These are phyloP conservation scores for Arthrobotrys entomopaga DNA, from an alignment of 2,329 filamentous ascomycete species.

Conservation along the genomic window DNA sequence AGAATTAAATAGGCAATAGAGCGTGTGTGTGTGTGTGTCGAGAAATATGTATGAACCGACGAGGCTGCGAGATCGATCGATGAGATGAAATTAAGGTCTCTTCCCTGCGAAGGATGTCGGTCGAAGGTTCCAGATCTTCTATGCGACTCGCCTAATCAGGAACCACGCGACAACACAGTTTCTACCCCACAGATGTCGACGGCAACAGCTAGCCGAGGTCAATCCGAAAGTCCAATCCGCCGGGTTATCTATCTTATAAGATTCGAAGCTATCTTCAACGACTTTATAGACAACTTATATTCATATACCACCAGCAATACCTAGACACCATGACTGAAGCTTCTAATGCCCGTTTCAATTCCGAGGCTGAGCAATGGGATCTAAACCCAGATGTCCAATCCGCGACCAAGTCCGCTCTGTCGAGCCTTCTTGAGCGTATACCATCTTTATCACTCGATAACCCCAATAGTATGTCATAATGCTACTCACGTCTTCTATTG, in stretches of 20 bases:
- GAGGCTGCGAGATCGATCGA: too few relatives aligned
- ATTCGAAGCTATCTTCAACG: too few relatives aligned
- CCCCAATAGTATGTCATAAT: constrained; percentile 24
- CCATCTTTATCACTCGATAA: constrained; percentile 35
- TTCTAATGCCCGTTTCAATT: constrained; percentile 67
- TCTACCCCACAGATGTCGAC: constrained; percentile 20
- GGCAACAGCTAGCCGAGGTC: too few relatives aligned
- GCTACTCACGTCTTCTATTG: background rate
- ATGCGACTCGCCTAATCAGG: constrained; percentile 11
- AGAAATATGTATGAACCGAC: too few relatives aligned
- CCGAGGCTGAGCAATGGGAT: constrained; percentile 69
- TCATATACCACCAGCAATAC: too few relatives aligned
- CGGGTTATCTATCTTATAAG: too few relatives aligned
- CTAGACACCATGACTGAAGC: constrained; percentile 39
- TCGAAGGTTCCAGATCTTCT: constrained; percentile 26
- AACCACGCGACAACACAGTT: constrained; percentile 43
- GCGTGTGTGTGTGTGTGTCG: too few relatives aligned
- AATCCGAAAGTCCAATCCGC: too few relatives aligned
- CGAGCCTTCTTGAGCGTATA: constrained; percentile 62
- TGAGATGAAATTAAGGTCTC: too few relatives aligned
- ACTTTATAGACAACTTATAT: too few relatives aligned
- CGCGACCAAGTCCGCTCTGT: constrained; percentile 64
- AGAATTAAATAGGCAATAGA: too few relatives aligned
- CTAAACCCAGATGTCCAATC: constrained; percentile 66
- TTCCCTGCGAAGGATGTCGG: too few relatives aligned